These are phyloP conservation scores for Septoria linicola DNA, from an alignment of 2,329 filamentous ascomycete species.

Conservation along the genomic window DNA sequence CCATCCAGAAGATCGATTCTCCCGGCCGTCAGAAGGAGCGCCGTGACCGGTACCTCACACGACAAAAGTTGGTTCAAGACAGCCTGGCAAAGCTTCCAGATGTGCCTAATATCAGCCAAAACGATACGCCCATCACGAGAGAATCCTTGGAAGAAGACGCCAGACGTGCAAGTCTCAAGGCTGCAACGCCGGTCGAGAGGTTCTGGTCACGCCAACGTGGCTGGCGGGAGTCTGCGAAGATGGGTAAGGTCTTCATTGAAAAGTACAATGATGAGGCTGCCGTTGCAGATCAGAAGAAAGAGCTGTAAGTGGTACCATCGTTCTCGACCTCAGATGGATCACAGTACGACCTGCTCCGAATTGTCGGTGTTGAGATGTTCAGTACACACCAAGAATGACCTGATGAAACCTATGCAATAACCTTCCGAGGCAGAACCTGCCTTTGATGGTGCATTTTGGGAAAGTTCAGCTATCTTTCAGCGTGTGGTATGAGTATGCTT, in stretches of 20 bases:
- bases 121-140: constrained; percentile 62
- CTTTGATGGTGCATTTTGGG: constrained; percentile 1
- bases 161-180: constrained; percentile 42
- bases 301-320: constrained; percentile 26
- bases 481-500: constrained; percentile 11
- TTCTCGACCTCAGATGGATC: not conserved
- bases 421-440: not conserved
- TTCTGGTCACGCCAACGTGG: constrained; percentile 56
- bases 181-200: constrained; percentile 45
- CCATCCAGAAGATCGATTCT: constrained; percentile 77
- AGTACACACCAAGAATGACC: not conserved
- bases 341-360: not conserved
- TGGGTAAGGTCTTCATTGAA: constrained; percentile 54
- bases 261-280: constrained; percentile 34
- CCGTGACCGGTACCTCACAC: constrained; percentile 73
- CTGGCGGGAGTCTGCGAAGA: constrained; percentile 52
- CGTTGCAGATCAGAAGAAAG: constrained; percentile 34
- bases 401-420: not conserved
- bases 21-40: constrained; percentile 83
- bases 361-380: too few species aligned
- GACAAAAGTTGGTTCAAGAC: constrained; percentile 76
- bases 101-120: constrained; percentile 49
- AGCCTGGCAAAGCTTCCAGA: constrained; percentile 55
- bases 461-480: not conserved
- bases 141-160: constrained; percentile 62